Evolutionary conservation across 1,139 yeast genomes (phyloP), one percentile per base, ranked within the genome.

Genomic region (Candida sp.): DNA sequence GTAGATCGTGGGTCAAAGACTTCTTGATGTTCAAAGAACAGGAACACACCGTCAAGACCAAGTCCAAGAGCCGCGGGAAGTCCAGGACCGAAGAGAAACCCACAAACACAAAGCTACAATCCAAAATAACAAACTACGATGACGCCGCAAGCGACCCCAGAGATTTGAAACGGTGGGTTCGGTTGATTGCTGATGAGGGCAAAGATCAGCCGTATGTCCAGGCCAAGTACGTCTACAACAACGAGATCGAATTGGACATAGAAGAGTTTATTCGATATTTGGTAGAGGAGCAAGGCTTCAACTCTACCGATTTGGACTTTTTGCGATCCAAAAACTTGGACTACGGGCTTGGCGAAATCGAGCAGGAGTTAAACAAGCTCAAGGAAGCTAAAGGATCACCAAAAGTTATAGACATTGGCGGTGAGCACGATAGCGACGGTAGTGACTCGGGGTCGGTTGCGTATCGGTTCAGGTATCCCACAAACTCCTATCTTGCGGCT

Each of bases 321-420:
- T 62, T 75, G 39, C 37, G 40, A 40, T 47, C 51, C 22, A 53
- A 44, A 12, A 55, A 65, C 41, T 59, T 74, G 49, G 78, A 75
- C 57, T 63, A 72, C 53, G 78, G 77, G 3, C 57, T 66, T 17
- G 73, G 69, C 5, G 74, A 74, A 52, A 75, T 76, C 44, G 80
- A 76, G 49, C 52, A 57, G 38, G 77, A 73, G 56, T 65, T 76
- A 49, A 60, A 69, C 41, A 70, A 63, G 49, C 66, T 75, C 50
- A 61, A 62, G 38, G 63, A 65, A 26, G 22, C 49, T 54, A 31
- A 45, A 44, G 9, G 54, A 50, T 28, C 54, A 54, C 32, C 56
- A 34, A 45, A 56, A 47, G 59, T 54, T 4, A 73, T 74, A 37
- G 63, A 63, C 30, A 73, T 74, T 42, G 77, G 75, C 7, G 78